These are phyloP conservation scores for Oryza glumipatula DNA, from an alignment of 176 grass and related monocot species.

Conservation along the genomic window DNA sequence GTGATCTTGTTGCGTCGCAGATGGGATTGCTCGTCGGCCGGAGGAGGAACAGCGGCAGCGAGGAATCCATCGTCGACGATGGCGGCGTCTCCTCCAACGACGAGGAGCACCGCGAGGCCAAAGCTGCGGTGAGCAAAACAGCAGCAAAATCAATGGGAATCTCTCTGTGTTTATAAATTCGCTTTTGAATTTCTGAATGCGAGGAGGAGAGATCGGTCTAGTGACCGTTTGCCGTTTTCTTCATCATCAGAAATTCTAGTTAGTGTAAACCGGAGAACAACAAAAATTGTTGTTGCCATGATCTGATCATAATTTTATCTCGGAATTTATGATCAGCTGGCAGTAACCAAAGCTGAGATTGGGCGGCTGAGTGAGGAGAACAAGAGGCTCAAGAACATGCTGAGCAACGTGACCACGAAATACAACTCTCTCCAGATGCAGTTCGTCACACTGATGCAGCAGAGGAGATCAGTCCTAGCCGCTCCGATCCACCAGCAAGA, in stretches of 20 bases:
- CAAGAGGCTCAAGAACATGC: constrained; percentile 52
- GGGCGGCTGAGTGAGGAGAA: constrained; percentile 73
- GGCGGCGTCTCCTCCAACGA: constrained; percentile 46
- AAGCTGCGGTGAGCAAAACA: constrained; percentile 54
- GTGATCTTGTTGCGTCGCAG: not conserved
- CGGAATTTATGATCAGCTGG: constrained; percentile 45
- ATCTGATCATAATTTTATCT: not conserved
- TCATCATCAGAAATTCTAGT: too few relatives aligned
- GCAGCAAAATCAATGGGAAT: not conserved
- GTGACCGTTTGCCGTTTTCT: too few relatives aligned
- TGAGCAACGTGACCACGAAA: constrained; percentile 50
- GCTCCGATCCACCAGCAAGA: constrained; percentile 12
- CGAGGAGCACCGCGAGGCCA: constrained; percentile 43
- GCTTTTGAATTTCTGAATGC: too few relatives aligned
- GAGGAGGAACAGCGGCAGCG: constrained; percentile 67
- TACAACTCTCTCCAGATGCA: constrained; percentile 64
- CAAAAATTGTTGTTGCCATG: too few relatives aligned
- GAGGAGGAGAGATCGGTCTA: too few relatives aligned
- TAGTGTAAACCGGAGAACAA: too few relatives aligned
- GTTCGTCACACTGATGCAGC: constrained; percentile 52
- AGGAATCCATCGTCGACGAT: constrained; percentile 75
- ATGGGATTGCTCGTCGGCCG: constrained; percentile 51
- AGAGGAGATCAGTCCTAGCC: constrained; percentile 17
- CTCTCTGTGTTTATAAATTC: not conserved
- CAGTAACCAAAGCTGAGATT: constrained; percentile 60